Base-by-base conservation (phyloP, 106 monocot genomes). In the Phalaenopsis aphrodite region DNA sequence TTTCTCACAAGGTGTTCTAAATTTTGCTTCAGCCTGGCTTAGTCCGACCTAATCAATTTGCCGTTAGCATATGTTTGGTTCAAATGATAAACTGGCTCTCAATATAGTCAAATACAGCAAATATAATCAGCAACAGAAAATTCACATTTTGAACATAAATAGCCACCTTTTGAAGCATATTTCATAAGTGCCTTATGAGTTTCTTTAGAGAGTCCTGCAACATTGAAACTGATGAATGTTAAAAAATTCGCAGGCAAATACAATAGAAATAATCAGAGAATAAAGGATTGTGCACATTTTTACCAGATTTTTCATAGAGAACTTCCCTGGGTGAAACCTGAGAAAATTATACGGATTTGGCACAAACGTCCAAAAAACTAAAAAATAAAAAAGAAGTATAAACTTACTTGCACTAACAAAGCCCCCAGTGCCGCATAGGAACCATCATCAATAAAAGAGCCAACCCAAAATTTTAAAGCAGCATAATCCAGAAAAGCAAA, bases 401-500 rank as follows among this genome's bases (percentile, higher is more conserved):
- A 87, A 17, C 83, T 81, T 88, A 98, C 97, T 88, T 98, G 97
- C 85, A 98, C 84, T 86, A 98, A 76, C 75, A 98, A 82, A 81
- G 94, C 85, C 21, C 94, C 97, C 84, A 98, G 87, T 41, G 89
- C 79, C 38, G 97, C 81, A 89, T 56, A 84, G 42, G 94, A 92
- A 81, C 66, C 87, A 89, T 96, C 91, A 77, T 98, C 97, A 81
- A 80, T 65, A 24, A 98, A 81, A 56, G 90, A 98, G 42, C 97
- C 94, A 66, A 89, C 87, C 94, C 94, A 98, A 80, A 98, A 80
- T 73, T 92, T 92, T 67, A 90, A 87, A 61, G 94, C 89, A 65
- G 97, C 94, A 84, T 82, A 88, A 80, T 98, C 97, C 17, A 98
- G 80, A 82, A 98, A 98, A 82, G 97, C 90, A 89, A 92, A 98